Evolutionary conservation across 768 basidiomycete genomes (phyloP), one percentile per base, ranked within the genome.

Genomic region (Coprinopsis sp.): DNA sequence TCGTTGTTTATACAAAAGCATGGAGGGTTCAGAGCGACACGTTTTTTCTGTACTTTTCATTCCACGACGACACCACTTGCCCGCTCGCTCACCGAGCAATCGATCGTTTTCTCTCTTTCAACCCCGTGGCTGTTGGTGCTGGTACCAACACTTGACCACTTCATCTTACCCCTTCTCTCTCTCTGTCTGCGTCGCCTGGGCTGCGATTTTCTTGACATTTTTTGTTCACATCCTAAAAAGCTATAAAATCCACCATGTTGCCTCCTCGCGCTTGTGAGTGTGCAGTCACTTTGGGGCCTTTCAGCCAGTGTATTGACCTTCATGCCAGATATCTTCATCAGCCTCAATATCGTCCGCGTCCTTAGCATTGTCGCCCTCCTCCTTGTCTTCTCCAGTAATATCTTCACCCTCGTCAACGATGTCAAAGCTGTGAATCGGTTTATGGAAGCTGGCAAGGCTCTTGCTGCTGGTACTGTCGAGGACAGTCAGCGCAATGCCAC

Each of bases 311-410:
- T 33, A 24, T 12, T 41, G n/a, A 33, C 42, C 8, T 42, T 7
- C 19, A 18, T 37, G 27, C 6, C 33, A 78, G 77, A 81, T 55
- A 58, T 77, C 21, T 92, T 91, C 70, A 81, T 88, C 57, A 78
- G 74, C 37, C 83, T 95, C 58, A 94, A 95, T 58, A 73, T 61
- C 58, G 76, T 89, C 58, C 88, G 93, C 23, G 66, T 76, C 28
- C 64, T 96, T 37, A 90, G 88, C 66, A 81, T 96, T 56, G 74
- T 94, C 42, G 74, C 81, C 6, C 75, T 95, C 43, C 51, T 87
- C 6, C 79, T 94, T 37, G 87, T 91, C 34, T 85, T 95, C 51
- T 70, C 87, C 12, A 89, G 79, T 69, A 90, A 79, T 50, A 81
- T 88, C 50, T 76, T 87, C 44, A 81, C 81, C 22, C 73, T 90